Percentiles rank a stretch among this genome's conserved stretches.
phyloP scores from a whole-genome alignment of 768 basidiomycete species.

The Sporobolomyces phaffii region DNA sequence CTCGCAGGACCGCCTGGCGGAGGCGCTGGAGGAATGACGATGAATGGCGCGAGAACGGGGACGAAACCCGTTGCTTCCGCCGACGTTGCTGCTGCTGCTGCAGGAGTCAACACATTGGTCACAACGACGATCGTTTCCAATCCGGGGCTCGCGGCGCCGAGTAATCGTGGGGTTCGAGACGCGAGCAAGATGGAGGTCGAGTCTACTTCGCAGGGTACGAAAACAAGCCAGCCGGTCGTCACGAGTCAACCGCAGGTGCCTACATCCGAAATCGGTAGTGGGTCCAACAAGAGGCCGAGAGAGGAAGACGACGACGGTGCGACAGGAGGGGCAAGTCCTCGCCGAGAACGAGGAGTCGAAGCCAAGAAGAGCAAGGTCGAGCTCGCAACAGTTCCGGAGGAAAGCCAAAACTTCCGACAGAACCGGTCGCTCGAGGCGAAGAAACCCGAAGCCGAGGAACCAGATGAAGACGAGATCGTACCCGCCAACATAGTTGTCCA shows the following conservation, averaged over 20 bases:
- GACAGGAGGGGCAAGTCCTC: background rate
- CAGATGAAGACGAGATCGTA: slow-evolving; percentile 12
- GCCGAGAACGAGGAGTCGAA: background rate
- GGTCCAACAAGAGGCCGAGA: background rate
- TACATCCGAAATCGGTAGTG: background rate
- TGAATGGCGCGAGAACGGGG: background rate
- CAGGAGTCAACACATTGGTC: slow-evolving; percentile 1
- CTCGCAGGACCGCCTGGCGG: background rate
- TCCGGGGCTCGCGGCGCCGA: background rate
- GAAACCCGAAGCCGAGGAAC: background rate
- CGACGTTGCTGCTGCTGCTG: no score
- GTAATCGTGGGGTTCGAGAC: no score
- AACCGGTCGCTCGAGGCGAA: background rate
- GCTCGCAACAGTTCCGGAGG: slow-evolving; percentile 13
- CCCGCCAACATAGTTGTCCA: background rate
- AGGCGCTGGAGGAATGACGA: background rate
- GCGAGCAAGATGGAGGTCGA: no score
- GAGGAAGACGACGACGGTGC: background rate
- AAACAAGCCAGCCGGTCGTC: background rate
- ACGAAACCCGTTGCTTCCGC: no score
- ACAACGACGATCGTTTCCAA: background rate
- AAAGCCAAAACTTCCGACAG: no score
- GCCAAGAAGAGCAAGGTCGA: slow-evolving; percentile 2
- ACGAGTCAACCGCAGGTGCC: background rate
- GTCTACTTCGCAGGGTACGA: no score